Percentiles rank a stretch among this genome's conserved stretches.
These are phyloP conservation scores for Stentor coeruleus DNA, from an alignment of 73 alveolate species.

Conservation along the genomic window DNA sequence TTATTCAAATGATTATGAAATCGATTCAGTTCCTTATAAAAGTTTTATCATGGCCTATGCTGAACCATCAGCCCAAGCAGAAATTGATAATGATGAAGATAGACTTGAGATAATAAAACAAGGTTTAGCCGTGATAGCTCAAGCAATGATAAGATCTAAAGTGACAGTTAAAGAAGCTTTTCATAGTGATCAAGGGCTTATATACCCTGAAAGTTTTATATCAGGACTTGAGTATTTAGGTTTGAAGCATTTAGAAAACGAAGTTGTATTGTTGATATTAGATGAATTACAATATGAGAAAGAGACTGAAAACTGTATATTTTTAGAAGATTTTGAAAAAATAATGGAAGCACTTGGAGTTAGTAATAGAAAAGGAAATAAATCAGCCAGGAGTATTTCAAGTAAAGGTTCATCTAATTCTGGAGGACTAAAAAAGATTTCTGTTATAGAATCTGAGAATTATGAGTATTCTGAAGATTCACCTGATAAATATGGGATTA, in stretches of 20 bases:
- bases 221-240: neutral
- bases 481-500: slow-evolving; percentile 14
- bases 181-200: neutral
- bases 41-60: slow-evolving; percentile 27
- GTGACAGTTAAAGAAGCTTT: slow-evolving; percentile 19
- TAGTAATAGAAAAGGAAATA: slow-evolving; percentile 29
- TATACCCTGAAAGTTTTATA: slow-evolving; percentile 1
- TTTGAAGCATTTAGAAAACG: neutral
- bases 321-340: slow-evolving; percentile 44
- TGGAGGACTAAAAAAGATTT: neutral
- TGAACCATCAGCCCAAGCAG: neutral
- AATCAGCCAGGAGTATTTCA: slow-evolving; percentile 21
- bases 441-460: slow-evolving; percentile 18
- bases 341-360: slow-evolving; percentile 29
- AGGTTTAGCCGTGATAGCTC: neutral
- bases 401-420: neutral
- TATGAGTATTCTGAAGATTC: slow-evolving; percentile 30
- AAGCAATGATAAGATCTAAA: neutral
- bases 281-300: slow-evolving; percentile 28
- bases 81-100: neutral
- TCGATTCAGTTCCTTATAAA: slow-evolving; percentile 20
- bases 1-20: slow-evolving; percentile 5
- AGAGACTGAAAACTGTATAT: slow-evolving; percentile 36
- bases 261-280: slow-evolving; percentile 16
- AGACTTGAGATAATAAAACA: neutral